Evolutionary conservation across 805 yeast species (phyloP).

Genomic region (Lipomyces chichibuensis): DNA sequence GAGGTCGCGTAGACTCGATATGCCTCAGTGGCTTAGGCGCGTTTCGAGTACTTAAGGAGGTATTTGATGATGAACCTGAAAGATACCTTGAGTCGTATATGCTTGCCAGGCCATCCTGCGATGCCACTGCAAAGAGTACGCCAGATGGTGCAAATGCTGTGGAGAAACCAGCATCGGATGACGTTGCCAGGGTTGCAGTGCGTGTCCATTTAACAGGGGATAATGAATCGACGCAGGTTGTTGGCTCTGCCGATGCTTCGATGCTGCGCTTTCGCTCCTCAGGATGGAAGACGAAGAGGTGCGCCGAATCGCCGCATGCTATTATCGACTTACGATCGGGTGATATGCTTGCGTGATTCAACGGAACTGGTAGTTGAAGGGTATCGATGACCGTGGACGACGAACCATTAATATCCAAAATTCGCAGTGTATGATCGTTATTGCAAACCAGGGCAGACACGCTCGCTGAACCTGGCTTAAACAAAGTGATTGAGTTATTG

Average conservation of each 20-base stretch:
- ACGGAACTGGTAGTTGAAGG: constrained; percentile 61
- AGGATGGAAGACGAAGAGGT: constrained; percentile 57
- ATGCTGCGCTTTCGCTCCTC: constrained; percentile 40
- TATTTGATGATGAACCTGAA: constrained; percentile 54
- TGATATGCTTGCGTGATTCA: constrained; percentile 73
- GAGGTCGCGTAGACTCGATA: constrained; percentile 51
- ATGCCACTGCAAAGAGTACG: constrained; percentile 70
- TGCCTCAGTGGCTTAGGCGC: constrained; percentile 41
- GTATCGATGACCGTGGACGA: constrained; percentile 51
- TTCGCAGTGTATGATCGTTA: constrained; percentile 74
- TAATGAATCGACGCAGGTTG: background rate
- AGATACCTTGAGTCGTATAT: constrained; percentile 75
- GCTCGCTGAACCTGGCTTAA: constrained; percentile 43
- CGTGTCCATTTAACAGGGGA: constrained; percentile 40
- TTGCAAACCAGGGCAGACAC: constrained; percentile 72
- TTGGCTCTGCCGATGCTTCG: background rate
- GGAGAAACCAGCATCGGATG: constrained; percentile 81
- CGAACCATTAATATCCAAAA: constrained; percentile 58
- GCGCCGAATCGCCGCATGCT: constrained; percentile 78
- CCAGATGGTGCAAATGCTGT: constrained; percentile 79
- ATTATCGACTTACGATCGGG: constrained; percentile 63
- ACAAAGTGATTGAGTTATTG: constrained; percentile 67
- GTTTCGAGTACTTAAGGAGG: background rate
- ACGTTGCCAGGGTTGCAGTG: constrained; percentile 54
- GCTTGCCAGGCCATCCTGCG: constrained; percentile 81